Evolutionary conservation across 129 eudicot species (phyloP).

Genomic region (Lonicera japonica): DNA sequence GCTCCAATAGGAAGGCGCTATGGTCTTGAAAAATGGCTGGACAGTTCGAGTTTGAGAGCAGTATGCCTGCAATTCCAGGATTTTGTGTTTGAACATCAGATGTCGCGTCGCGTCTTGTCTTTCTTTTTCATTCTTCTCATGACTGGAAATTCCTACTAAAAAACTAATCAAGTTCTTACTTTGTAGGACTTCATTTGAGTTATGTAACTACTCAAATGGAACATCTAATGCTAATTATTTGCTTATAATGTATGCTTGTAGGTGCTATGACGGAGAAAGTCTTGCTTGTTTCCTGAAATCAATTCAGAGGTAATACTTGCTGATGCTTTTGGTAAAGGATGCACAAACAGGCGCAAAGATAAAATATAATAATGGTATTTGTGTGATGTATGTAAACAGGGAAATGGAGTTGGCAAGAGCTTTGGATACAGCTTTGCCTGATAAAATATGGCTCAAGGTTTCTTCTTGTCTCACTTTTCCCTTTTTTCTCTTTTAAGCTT

Average conservation of each 20-base stretch:
- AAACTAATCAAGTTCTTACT: too few relatives aligned
- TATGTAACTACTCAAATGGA: not conserved
- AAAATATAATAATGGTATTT: not conserved
- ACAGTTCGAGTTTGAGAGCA: too few relatives aligned
- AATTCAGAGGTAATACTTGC: conserved; percentile 37
- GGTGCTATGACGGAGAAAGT: conserved; percentile 58
- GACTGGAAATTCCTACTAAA: too few relatives aligned
- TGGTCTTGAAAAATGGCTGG: too few relatives aligned
- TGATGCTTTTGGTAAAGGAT: not conserved
- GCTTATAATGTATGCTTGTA: not conserved
- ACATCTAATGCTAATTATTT: not conserved
- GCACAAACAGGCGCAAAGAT: conserved; percentile 4
- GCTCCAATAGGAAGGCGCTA: too few relatives aligned
- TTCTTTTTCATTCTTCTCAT: too few relatives aligned
- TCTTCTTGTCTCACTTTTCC: not conserved
- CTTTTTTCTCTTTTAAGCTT: not conserved
- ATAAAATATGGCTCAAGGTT: conserved; percentile 70
- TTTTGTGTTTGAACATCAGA: too few relatives aligned
- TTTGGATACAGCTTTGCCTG: conserved; percentile 38
- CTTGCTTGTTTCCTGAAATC: conserved; percentile 48
- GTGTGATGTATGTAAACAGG: conserved; percentile 26
- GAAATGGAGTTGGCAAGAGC: conserved; percentile 44
- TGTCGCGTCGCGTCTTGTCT: too few relatives aligned
- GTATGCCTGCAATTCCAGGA: too few relatives aligned
- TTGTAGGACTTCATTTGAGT: too few relatives aligned